Evolutionary conservation across 1,139 yeast species (phyloP).

Genomic region (Komagataea norvegica): DNA sequence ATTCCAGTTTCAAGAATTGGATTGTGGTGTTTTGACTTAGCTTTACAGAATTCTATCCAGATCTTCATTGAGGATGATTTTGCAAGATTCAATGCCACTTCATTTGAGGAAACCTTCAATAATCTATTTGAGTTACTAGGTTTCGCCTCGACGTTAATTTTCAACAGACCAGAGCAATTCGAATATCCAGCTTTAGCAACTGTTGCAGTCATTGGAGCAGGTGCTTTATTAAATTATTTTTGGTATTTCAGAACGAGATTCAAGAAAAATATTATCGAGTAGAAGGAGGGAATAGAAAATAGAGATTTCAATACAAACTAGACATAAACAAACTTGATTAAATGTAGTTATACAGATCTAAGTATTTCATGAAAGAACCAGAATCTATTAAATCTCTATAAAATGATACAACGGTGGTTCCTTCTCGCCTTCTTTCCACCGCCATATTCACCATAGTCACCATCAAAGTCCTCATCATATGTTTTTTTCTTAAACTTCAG

Average conservation of each 20-base stretch:
- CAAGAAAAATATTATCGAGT: conserved; percentile 1
- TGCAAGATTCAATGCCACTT: conserved; percentile 31
- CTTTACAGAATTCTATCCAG: conserved; percentile 32
- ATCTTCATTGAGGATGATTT: conserved; percentile 27
- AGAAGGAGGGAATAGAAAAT: too few relatives aligned
- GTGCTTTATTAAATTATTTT: conserved; percentile 21
- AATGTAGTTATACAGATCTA: too few relatives aligned
- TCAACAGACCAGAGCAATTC: conserved; percentile 30
- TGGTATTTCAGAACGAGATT: conserved; percentile 14
- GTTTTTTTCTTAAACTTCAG: not conserved
- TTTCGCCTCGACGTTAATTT: conserved; percentile 30
- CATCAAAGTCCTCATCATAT: not conserved
- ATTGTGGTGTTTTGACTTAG: conserved; percentile 37
- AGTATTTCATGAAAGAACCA: not conserved
- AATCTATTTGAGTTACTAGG: conserved; percentile 31
- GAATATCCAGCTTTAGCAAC: conserved; percentile 28
- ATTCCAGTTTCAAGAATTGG: conserved; percentile 35
- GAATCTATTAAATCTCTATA: conserved; percentile 2
- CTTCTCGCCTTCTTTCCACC: conserved; percentile 5
- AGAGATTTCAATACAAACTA: not conserved
- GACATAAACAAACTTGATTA: too few relatives aligned
- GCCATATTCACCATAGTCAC: not conserved
- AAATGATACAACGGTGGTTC: conserved; percentile 9
- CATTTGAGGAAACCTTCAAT: conserved; percentile 34
- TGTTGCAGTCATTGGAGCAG: conserved; percentile 21